Evolutionary conservation across 1,284 basidiomycete species (phyloP), one percentile per base, ranked within the genome.

Genomic region (Leccinum pachyderme): DNA sequence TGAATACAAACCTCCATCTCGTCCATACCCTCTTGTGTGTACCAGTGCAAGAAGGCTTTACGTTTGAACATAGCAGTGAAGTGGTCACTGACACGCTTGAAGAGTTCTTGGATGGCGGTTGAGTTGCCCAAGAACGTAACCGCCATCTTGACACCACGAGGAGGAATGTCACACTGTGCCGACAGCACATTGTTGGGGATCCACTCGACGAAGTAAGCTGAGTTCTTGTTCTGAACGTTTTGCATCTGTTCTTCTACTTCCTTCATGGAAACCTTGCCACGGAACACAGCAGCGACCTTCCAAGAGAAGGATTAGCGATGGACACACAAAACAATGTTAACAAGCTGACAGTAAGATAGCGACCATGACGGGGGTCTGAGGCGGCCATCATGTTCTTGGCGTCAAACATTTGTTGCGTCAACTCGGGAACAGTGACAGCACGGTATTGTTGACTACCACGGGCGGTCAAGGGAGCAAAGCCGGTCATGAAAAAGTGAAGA

Each of bases 371-470:
- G 52, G 93, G 93, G 77, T 98, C 95, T 28, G 90, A 93, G 31
- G 95, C 95, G 67, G 93, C 93, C 93, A 95, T 95, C 93, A 95
- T 95, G 86, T 97, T 96, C 84, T 95, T 95, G 47, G 93, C 91
- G 70, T 97, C 95, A 75, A 98, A 98, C 95, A 98, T 98, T 72
- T 98, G 95, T 73, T 93, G 90, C 9, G 95, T 97, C 61, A 98
- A 84, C 78, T 98, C 95, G 31, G 95, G 92, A 44, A 98, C 95
- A 55, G 92, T 91, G 68, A 97, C 93, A 33, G 94, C 94, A 61
- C 95, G 91, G 82, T 93, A 96, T 69, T 93, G 90, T 67, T 93
- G 89, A 72, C 91, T 95, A 59, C 93, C 93, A 43, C 93, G 88
- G 32, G 95, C 92, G 57, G 95, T 97, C 57, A 98, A 78, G 37